Conservation (phyloP, 2,329 filamentous ascomycete species). For the Emmonsiellopsis sp. region DNA sequence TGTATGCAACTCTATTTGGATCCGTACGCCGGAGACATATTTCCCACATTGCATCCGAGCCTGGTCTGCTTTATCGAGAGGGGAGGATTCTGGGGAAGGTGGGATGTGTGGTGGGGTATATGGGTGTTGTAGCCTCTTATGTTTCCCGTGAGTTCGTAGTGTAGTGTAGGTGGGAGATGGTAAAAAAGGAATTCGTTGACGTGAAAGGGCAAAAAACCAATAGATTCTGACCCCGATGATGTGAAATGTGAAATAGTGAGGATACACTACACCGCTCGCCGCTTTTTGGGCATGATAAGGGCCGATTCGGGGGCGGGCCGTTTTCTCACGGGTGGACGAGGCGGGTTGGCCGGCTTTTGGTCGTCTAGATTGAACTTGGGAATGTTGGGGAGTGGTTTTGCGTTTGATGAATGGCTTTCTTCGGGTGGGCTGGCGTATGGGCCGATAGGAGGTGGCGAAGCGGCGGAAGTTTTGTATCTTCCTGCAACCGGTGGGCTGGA, state of each 20-base stretch:
- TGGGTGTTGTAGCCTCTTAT: no score
- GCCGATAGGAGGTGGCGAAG: not conserved
- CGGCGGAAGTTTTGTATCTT: not conserved
- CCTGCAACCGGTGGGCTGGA: not conserved
- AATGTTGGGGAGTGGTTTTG: not conserved
- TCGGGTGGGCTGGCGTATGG: not conserved
- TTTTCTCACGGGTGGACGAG: slow-evolving; percentile 18
- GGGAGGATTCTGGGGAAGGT: no score
- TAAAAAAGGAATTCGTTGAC: not conserved
- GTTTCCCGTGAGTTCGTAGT: no score
- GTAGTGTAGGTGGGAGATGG: no score
- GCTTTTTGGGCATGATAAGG: slow-evolving; percentile 24
- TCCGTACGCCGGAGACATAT: no score
- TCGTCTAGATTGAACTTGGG: not conserved
- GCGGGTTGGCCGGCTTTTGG: not conserved
- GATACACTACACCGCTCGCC: slow-evolving; percentile 9
- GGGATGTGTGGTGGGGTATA: no score
- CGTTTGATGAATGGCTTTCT: not conserved
- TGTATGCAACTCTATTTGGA: no score
- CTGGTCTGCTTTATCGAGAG: no score
- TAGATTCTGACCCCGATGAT: not conserved
- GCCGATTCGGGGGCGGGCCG: slow-evolving; percentile 19
- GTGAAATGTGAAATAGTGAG: not conserved
- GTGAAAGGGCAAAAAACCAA: not conserved
- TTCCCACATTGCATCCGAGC: no score